These are phyloP conservation scores for Ceriops tagal DNA, from an alignment of 345 rosid species.

Conservation along the genomic window DNA sequence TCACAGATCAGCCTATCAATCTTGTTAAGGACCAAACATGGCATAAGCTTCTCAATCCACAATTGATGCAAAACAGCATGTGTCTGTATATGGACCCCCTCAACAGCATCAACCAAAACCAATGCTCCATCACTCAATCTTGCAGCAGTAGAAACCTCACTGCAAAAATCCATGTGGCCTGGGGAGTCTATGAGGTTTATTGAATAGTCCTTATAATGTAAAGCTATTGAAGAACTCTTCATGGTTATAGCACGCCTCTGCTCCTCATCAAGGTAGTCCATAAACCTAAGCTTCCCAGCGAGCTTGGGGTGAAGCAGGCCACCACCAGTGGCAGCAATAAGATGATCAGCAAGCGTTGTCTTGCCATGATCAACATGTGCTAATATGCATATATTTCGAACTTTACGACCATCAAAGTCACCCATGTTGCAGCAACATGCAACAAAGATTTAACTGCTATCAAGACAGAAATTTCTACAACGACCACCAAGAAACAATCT, in stretches of 20 bases:
- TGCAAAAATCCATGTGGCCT: slow-evolving; percentile 97
- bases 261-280: slow-evolving; percentile 96
- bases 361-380: slow-evolving; percentile 99
- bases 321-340: slow-evolving; percentile 77
- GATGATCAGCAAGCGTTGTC: slow-evolving; percentile 89
- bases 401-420: slow-evolving; percentile 44
- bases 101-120: slow-evolving; percentile 94
- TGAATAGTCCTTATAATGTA: slow-evolving; percentile 48
- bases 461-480: not conserved
- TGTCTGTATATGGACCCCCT: slow-evolving; percentile 90
- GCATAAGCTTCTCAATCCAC: slow-evolving; percentile 89
- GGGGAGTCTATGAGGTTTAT: slow-evolving; percentile 87
- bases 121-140: slow-evolving; percentile 85
- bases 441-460: not conserved
- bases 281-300: slow-evolving; percentile 77
- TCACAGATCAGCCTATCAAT: slow-evolving; percentile 88
- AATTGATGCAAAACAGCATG: slow-evolving; percentile 88
- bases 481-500: not conserved
- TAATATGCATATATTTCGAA: slow-evolving; percentile 75
- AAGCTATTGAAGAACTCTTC: slow-evolving; percentile 92
- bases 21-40: slow-evolving; percentile 92
- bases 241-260: slow-evolving; percentile 94
- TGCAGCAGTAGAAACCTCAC: slow-evolving; percentile 93
- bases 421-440: slow-evolving; percentile 11
- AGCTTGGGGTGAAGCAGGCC: slow-evolving; percentile 74